These are phyloP conservation scores for Penicillium psychrosexuale DNA, from an alignment of 2,329 filamentous ascomycete genomes.

Conservation along the genomic window DNA sequence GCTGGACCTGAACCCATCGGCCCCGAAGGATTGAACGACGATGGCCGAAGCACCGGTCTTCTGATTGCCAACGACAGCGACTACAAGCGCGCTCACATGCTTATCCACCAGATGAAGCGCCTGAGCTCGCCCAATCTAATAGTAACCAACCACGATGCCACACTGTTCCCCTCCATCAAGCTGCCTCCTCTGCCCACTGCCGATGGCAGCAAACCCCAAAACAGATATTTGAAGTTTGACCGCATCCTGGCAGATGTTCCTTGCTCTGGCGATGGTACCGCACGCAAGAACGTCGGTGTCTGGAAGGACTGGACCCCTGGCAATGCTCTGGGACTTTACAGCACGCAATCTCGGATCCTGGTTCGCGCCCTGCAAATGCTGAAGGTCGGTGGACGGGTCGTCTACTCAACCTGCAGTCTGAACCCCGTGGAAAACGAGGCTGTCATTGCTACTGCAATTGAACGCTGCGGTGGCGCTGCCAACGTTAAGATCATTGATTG, in stretches of 20 bases:
- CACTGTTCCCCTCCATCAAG: slow-evolving; percentile 87
- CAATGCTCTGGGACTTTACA: slow-evolving; percentile 81
- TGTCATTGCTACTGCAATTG: slow-evolving; percentile 82
- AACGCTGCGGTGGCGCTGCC: slow-evolving; percentile 76
- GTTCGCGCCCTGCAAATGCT: slow-evolving; percentile 92
- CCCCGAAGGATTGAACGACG: slow-evolving; percentile 62
- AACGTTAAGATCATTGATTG: slow-evolving; percentile 86
- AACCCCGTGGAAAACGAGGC: slow-evolving; percentile 98
- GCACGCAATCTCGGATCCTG: slow-evolving; percentile 83
- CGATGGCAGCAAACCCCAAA: slow-evolving; percentile 53
- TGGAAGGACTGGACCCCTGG: slow-evolving; percentile 94
- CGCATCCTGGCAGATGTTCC: slow-evolving; percentile 94
- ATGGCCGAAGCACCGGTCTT: slow-evolving; percentile 84
- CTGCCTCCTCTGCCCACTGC: slow-evolving; percentile 60
- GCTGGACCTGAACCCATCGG: slow-evolving; percentile 48
- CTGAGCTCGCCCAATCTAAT: slow-evolving; percentile 94
- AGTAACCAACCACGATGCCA: slow-evolving; percentile 97
- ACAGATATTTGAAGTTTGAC: slow-evolving; percentile 89
- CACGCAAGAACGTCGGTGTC: slow-evolving; percentile 86
- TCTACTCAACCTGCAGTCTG: slow-evolving; percentile 98
- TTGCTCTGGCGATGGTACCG: slow-evolving; percentile 91
- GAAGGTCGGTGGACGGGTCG: slow-evolving; percentile 88
- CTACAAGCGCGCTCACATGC: slow-evolving; percentile 94
- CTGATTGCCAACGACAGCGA: slow-evolving; percentile 95
- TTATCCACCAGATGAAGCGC: slow-evolving; percentile 96